A percentile compares a stretch with the other conserved stretches of the same genome.
phyloP scores from a whole-genome alignment of 257 asterid species.

The Cinchona pubescens region DNA sequence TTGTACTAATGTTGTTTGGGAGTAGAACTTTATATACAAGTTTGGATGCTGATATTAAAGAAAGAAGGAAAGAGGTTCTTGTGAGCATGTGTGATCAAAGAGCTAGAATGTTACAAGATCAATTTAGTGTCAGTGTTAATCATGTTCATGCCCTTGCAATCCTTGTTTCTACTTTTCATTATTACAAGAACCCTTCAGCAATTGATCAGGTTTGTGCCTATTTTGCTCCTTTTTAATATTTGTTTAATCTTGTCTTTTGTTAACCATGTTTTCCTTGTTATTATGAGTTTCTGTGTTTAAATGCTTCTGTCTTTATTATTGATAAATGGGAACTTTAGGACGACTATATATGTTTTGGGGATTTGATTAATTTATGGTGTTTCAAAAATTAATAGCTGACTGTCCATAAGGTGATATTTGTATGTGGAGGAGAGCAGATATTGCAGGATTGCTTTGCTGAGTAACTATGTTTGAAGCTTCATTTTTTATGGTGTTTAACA shows the following conservation, averaged over 20 bases:
- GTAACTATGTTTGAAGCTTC: no score
- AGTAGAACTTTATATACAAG: constrained; percentile 33
- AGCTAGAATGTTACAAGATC: constrained; percentile 96
- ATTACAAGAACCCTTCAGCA: constrained; percentile 81
- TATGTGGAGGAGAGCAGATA: constrained; percentile 7
- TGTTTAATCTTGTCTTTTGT: constrained; percentile 14
- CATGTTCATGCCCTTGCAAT: constrained; percentile 96
- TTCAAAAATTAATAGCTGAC: background rate
- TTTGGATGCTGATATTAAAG: constrained; percentile 48
- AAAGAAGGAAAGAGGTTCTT: constrained; percentile 67
- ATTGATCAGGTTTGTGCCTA: constrained; percentile 70
- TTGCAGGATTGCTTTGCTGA: constrained; percentile 83
- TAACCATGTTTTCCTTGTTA: background rate
- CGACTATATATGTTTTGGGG: no score
- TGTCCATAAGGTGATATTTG: background rate
- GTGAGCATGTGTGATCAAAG: constrained; percentile 92
- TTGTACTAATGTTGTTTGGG: constrained; percentile 25
- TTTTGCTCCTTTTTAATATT: background rate
- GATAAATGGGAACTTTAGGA: background rate
- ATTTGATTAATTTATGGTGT: background rate
- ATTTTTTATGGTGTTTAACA: no score
- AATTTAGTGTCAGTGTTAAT: constrained; percentile 83
- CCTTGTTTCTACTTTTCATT: constrained; percentile 84
- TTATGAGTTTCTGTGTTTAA: background rate
- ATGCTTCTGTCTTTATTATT: background rate